Percentiles rank a stretch among this genome's conserved stretches.
Evolutionary conservation across 1,139 yeast species (phyloP).

Genomic region (Lodderomyces elongisporus): DNA sequence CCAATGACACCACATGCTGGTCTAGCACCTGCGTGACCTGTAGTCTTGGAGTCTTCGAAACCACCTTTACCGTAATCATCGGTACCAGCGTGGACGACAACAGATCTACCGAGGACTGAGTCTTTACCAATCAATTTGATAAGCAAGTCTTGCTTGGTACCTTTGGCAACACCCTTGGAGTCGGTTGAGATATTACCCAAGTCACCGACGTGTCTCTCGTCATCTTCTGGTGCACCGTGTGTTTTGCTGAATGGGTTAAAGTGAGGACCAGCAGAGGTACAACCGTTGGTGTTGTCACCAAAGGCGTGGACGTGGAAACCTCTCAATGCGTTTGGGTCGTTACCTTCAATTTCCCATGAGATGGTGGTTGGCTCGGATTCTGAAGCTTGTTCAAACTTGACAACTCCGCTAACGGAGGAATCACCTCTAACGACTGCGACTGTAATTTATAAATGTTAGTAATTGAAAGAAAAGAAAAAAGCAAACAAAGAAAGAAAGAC

Average conservation of each 20-base stretch:
- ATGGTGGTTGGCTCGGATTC: slow-evolving; percentile 82
- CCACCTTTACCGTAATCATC: slow-evolving; percentile 98
- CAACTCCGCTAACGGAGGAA: slow-evolving; percentile 80
- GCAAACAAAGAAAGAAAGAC: too few relatives aligned
- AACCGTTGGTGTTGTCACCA: slow-evolving; percentile 98
- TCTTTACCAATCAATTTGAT: slow-evolving; percentile 79
- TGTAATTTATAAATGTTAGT: too few relatives aligned
- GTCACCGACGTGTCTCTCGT: slow-evolving; percentile 93
- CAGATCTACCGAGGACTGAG: slow-evolving; percentile 91
- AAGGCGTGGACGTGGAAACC: slow-evolving; percentile 98
- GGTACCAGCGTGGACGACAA: slow-evolving; percentile 89
- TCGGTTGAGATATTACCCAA: slow-evolving; percentile 92
- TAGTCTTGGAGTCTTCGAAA: slow-evolving; percentile 85
- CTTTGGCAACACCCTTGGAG: slow-evolving; percentile 83
- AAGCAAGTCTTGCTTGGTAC: slow-evolving; percentile 70
- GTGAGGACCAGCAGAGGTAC: slow-evolving; percentile 99
- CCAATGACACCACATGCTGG: slow-evolving; percentile 99
- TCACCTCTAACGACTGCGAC: slow-evolving; percentile 98
- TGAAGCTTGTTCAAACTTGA: slow-evolving; percentile 74
- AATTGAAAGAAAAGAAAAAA: too few relatives aligned
- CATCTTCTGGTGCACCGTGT: slow-evolving; percentile 94
- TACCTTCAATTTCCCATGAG: slow-evolving; percentile 83
- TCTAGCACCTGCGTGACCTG: slow-evolving; percentile 99
- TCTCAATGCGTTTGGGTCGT: slow-evolving; percentile 79
- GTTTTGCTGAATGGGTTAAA: slow-evolving; percentile 89